Percentiles rank a stretch among this genome's conserved stretches.
These are phyloP conservation scores for Testicularia cyperi DNA, from an alignment of 1,284 basidiomycete species.

Conservation along the genomic window DNA sequence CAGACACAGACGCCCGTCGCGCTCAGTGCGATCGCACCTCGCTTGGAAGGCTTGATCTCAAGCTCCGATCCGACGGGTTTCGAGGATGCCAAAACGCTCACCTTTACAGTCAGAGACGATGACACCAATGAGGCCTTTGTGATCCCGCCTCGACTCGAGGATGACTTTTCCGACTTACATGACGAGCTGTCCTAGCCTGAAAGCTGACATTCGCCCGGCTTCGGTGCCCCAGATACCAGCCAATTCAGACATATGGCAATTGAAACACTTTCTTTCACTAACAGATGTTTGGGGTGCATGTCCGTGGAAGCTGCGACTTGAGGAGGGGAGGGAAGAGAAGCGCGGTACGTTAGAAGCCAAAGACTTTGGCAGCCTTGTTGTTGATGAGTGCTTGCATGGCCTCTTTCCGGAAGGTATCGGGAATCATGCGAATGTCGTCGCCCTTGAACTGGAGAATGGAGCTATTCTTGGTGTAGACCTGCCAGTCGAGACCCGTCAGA, in stretches of 20 bases:
- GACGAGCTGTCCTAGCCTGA: conserved; percentile 13
- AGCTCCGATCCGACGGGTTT: background rate
- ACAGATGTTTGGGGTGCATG: too few relatives aligned
- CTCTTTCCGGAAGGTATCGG: conserved; percentile 27
- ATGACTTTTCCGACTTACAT: conserved; percentile 28
- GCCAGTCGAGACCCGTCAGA: conserved; percentile 15
- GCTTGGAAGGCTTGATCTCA: background rate
- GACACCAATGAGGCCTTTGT: conserved; percentile 39
- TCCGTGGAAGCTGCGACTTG: too few relatives aligned
- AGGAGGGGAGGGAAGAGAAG: background rate
- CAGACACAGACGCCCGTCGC: too few relatives aligned
- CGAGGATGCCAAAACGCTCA: conserved; percentile 3
- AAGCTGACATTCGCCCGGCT: background rate
- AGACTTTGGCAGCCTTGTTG: conserved; percentile 6
- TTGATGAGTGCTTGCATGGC: conserved; percentile 28
- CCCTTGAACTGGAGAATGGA: conserved; percentile 29
- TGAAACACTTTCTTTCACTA: too few relatives aligned
- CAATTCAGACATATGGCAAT: too few relatives aligned
- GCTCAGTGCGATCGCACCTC: conserved; percentile 13
- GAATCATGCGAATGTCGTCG: conserved; percentile 18
- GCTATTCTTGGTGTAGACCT: conserved; percentile 3
- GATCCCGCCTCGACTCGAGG: conserved; percentile 49
- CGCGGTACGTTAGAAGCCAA: conserved; percentile 15
- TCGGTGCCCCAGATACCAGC: background rate
- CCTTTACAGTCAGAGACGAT: conserved; percentile 25